phyloP scores from a whole-genome alignment of 768 basidiomycete genomes.

The Phaeotremella fagi region DNA sequence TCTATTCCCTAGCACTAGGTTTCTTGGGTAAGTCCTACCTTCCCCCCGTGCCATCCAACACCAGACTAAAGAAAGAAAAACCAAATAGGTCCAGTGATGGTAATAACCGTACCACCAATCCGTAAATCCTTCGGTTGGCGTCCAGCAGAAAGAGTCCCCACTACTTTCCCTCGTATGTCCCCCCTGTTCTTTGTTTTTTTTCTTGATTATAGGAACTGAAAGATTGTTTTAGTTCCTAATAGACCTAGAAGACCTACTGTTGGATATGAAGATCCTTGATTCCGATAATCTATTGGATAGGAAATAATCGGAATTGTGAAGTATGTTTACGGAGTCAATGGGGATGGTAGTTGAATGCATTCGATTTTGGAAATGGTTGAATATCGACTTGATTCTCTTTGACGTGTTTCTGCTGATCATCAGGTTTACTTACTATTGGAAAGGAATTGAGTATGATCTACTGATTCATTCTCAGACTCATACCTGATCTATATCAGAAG shows the following conservation, averaged over 20 bases:
- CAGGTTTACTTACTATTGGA: too few relatives aligned
- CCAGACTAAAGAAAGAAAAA: not conserved
- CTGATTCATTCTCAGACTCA: too few relatives aligned
- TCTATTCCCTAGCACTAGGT: conserved; percentile 76
- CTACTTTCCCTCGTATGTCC: conserved; percentile 74
- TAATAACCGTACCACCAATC: conserved; percentile 70
- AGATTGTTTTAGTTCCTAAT: conserved; percentile 58
- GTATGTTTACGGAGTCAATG: too few relatives aligned
- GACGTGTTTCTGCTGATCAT: too few relatives aligned
- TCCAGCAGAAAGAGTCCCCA: conserved; percentile 62
- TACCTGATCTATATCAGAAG: too few relatives aligned
- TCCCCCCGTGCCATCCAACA: not conserved
- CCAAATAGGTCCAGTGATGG: conserved; percentile 62
- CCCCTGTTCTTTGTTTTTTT: too few relatives aligned
- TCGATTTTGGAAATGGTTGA: too few relatives aligned
- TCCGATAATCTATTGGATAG: not conserved
- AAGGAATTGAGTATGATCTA: too few relatives aligned
- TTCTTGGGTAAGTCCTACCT: conserved; percentile 44
- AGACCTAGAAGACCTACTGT: conserved; percentile 63
- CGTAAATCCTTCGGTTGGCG: conserved; percentile 69
- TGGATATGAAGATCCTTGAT: conserved; percentile 64
- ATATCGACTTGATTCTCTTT: too few relatives aligned
- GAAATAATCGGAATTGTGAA: too few relatives aligned
- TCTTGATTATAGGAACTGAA: not conserved
- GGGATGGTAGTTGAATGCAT: too few relatives aligned